Evolutionary conservation across 331 rosid genomes (phyloP), one percentile per base, ranked within the genome.

Genomic region (Ulmus americana): DNA sequence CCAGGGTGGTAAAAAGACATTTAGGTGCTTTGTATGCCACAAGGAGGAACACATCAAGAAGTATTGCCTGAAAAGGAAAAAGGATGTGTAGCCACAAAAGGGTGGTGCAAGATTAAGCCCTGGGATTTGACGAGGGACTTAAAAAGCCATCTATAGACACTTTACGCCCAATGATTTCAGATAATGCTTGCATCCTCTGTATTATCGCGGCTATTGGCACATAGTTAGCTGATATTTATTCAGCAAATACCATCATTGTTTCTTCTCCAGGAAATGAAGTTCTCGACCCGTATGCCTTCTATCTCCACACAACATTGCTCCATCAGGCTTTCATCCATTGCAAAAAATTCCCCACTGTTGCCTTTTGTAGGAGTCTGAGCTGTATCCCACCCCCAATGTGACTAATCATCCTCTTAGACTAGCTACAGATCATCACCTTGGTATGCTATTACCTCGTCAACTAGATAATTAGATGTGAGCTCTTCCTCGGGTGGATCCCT

Each of bases 251-350:
- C 28, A 8, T 64, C 57, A 39, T 49, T 28, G 69, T 46, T 49
- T 64, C 13, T 49, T 49, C n/a, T n/a, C n/a, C n/a, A n/a, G n/a
- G n/a, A n/a, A n/a, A n/a, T n/a, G n/a, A n/a, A n/a, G n/a, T n/a
- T 64, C 45, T 47, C 12, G 22, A 64, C 47, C 46, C 12, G 8
- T 64, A 48, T 44, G 58, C 69, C 57, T 63, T 63, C 18, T 44
- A 63, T 42, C 20, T 63, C 67, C 43, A 28, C 14, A 42, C 2
- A 1, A 15, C 35, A 47, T 47, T 63, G 43, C 44, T 63, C 55
- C 8, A 6, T 63, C 18, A 63, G 15, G 18, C 11, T 46, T 46
- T 63, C 11, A 3, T 50, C 48, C 16, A 52, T 40, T 65, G 60
- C 12, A 3, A 39, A 53, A 15, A 64, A 64, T 64, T 64, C 57